phyloP scores from a whole-genome alignment of 2,329 filamentous ascomycete genomes.

The Diaporthe sp. region DNA sequence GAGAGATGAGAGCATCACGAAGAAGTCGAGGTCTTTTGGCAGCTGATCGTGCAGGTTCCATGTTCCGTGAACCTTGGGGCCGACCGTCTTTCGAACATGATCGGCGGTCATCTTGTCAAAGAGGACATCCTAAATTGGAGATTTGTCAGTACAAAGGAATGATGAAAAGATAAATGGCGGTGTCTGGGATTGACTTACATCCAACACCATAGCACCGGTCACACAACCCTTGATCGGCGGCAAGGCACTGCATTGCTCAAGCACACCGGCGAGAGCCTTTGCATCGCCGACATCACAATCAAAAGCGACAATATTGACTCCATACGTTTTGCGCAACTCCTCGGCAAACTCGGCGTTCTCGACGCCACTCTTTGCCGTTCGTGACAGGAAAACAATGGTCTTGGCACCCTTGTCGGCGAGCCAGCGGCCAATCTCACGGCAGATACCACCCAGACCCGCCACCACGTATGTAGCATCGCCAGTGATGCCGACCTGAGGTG shows the following conservation, averaged over 20 bases:
- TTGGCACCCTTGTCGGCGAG: slow-evolving; percentile 14
- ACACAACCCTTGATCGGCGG: slow-evolving; percentile 53
- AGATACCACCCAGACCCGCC: slow-evolving; percentile 50
- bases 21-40: slow-evolving; percentile 36
- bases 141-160: neutral
- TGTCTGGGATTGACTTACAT: neutral
- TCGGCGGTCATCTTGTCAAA: slow-evolving; percentile 29
- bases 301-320: slow-evolving; percentile 43
- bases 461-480: slow-evolving; percentile 48
- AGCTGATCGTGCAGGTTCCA: slow-evolving; percentile 27
- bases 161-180: neutral
- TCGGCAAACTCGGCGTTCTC: slow-evolving; percentile 17
- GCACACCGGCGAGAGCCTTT: slow-evolving; percentile 44
- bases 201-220: slow-evolving; percentile 45
- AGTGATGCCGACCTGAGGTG: neutral
- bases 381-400: neutral
- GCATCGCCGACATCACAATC: slow-evolving; percentile 47
- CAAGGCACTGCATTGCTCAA: slow-evolving; percentile 41
- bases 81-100: slow-evolving; percentile 12
- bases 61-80: slow-evolving; percentile 8
- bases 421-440: slow-evolving; percentile 47
- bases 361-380: neutral
- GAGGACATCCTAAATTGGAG: neutral
- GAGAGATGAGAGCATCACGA: slow-evolving; percentile 19
- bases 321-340: neutral